A percentile compares a stretch with the other conserved stretches of the same genome.
Conservation (phyloP, 306 rosid species). For the Cucumis cinereus region DNA sequence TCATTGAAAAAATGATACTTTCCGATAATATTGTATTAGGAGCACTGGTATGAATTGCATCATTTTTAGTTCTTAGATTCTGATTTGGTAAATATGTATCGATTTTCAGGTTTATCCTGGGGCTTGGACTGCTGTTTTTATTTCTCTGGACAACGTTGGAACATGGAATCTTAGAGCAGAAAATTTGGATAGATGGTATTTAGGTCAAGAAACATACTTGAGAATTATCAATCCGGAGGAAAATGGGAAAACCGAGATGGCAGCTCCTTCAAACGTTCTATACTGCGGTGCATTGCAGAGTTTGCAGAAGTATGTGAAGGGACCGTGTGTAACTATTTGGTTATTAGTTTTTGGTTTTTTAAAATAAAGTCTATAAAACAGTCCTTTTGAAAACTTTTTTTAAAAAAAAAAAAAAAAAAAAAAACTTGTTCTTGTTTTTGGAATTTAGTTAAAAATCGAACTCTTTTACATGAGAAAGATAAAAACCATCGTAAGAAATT, state of each 20-base stretch:
- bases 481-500: too few relatives aligned
- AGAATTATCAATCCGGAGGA: slow-evolving; percentile 67
- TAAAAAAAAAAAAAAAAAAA: too few relatives aligned
- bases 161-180: slow-evolving; percentile 67
- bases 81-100: not conserved
- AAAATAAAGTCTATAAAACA: too few relatives aligned
- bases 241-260: slow-evolving; percentile 48
- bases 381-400: too few relatives aligned
- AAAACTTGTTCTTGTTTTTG: too few relatives aligned
- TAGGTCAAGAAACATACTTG: slow-evolving; percentile 89
- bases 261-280: slow-evolving; percentile 47
- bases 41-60: not conserved
- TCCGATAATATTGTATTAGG: not conserved
- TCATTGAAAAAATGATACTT: not conserved
- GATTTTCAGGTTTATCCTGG: slow-evolving; percentile 61
- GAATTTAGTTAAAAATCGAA: too few relatives aligned
- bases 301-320: slow-evolving; percentile 35
- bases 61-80: not conserved
- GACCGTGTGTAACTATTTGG: too few relatives aligned
- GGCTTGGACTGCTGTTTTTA: slow-evolving; percentile 72
- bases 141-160: slow-evolving; percentile 75
- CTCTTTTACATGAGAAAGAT: too few relatives aligned
- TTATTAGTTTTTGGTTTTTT: too few relatives aligned
- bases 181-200: slow-evolving; percentile 86
- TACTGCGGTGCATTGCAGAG: slow-evolving; percentile 55